Conservation (phyloP, 202 grass and related monocot genomes). For the Musa balbisiana region DNA sequence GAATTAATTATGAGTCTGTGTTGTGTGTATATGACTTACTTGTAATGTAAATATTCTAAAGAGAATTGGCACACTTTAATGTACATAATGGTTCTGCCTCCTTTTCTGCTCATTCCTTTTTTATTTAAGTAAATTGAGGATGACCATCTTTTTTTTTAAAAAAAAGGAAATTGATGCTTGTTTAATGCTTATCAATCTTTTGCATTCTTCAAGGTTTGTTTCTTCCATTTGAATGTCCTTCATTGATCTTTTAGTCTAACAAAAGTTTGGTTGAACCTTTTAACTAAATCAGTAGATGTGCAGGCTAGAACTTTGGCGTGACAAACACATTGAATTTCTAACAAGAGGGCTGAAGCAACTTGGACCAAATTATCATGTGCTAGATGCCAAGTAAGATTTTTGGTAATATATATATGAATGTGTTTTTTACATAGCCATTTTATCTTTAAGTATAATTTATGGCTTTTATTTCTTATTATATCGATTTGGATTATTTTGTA, state of each 20-base stretch:
- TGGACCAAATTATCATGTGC: constrained; percentile 53
- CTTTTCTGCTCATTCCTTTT: too few species aligned
- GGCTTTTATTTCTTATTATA: constrained; percentile 3
- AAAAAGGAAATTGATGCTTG: neutral
- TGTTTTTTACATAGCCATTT: constrained; percentile 1
- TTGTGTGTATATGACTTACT: too few species aligned
- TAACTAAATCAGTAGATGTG: constrained; percentile 15
- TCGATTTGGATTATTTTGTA: constrained; percentile 2
- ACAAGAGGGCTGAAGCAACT: constrained; percentile 52
- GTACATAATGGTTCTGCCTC: too few species aligned
- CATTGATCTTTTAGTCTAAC: neutral
- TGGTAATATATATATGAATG: neutral
- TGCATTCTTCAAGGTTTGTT: neutral
- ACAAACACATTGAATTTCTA: constrained; percentile 66
- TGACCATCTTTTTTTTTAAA: too few species aligned
- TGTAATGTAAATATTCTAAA: too few species aligned
- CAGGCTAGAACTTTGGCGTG: constrained; percentile 73
- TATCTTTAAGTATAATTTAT: neutral
- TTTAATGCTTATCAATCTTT: neutral
- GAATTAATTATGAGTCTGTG: too few species aligned
- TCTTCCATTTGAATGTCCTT: neutral
- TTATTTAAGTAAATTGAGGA: too few species aligned
- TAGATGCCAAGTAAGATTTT: constrained; percentile 73
- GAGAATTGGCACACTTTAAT: too few species aligned
- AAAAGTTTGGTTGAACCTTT: neutral